These are phyloP conservation scores for Cephaloascus fragrans DNA, from an alignment of 805 yeast genomes.

Conservation along the genomic window DNA sequence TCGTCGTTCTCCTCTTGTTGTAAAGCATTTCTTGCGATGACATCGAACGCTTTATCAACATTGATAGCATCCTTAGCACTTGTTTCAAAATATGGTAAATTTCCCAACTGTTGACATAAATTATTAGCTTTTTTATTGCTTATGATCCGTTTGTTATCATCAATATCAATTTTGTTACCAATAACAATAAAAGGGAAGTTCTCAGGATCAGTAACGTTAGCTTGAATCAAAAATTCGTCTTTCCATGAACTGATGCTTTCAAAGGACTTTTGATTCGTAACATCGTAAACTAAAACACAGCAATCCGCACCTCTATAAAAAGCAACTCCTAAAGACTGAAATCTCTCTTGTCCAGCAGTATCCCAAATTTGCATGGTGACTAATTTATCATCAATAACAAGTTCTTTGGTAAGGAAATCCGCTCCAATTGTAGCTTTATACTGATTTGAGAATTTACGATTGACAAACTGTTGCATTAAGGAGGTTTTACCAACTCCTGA, in stretches of 20 bases:
- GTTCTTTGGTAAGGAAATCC: conserved; percentile 88
- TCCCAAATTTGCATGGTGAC: conserved; percentile 92
- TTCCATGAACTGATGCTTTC: conserved; percentile 87
- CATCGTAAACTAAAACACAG: conserved; percentile 93
- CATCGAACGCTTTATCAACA: conserved; percentile 92
- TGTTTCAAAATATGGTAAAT: conserved; percentile 92
- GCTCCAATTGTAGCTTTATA: conserved; percentile 98
- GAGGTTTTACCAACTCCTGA: conserved; percentile 98
- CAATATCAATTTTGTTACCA: conserved; percentile 93
- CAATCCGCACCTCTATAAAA: conserved; percentile 98
- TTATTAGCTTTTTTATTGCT: conserved; percentile 42
- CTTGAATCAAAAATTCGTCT: conserved; percentile 90
- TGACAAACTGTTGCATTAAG: conserved; percentile 93
- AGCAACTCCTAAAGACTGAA: conserved; percentile 94
- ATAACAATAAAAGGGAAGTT: conserved; percentile 92
- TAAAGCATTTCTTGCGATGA: conserved; percentile 88
- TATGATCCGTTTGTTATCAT: conserved; percentile 76
- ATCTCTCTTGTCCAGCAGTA: conserved; percentile 97
- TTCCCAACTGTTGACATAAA: conserved; percentile 38
- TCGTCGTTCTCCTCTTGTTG: conserved; percentile 93
- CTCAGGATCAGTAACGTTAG: conserved; percentile 88
- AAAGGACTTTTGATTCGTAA: conserved; percentile 87
- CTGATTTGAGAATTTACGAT: conserved; percentile 88
- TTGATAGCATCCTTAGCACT: conserved; percentile 95
- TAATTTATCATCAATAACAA: conserved; percentile 72